Evolutionary conservation across 23 red algal genomes (phyloP).

Genomic region (Gracilariopsis chorda): DNA sequence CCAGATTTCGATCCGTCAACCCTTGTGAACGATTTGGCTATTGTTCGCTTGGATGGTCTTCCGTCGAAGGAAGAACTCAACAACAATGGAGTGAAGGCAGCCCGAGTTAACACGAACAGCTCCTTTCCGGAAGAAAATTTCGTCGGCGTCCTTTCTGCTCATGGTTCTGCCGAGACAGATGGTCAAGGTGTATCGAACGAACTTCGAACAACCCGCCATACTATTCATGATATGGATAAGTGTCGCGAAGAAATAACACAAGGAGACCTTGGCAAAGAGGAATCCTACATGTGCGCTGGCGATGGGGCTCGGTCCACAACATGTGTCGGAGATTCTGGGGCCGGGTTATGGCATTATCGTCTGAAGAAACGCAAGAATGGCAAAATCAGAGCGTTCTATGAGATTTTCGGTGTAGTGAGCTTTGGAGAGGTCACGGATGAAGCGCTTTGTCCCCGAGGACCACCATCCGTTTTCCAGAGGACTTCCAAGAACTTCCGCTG

Average conservation of each 20-base stretch:
- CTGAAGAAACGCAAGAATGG: neutral
- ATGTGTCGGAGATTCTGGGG: conserved; percentile 55
- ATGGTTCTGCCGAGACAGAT: conserved; percentile 12
- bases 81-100: conserved; percentile 13
- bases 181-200: neutral
- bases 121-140: conserved; percentile 30
- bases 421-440: conserved; percentile 55
- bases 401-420: conserved; percentile 35
- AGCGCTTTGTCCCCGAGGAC: conserved; percentile 22
- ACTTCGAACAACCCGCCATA: conserved; percentile 17
- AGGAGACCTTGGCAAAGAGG: conserved; percentile 2
- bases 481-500: neutral
- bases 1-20: conserved; percentile 31
- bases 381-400: neutral
- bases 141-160: conserved; percentile 27
- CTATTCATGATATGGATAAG: neutral
- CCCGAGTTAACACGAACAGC: conserved; percentile 7
- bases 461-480: conserved; percentile 44
- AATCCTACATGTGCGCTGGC: conserved; percentile 23
- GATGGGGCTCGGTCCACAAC: conserved; percentile 38
- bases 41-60: conserved; percentile 21
- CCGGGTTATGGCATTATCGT: conserved; percentile 32
- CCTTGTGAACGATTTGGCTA: conserved; percentile 22
- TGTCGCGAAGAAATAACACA: conserved; percentile 40
- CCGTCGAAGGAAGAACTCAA: neutral